Evolutionary conservation across 306 rosid species (phyloP), one percentile per base, ranked within the genome.

Genomic region (Lotus japonicus): DNA sequence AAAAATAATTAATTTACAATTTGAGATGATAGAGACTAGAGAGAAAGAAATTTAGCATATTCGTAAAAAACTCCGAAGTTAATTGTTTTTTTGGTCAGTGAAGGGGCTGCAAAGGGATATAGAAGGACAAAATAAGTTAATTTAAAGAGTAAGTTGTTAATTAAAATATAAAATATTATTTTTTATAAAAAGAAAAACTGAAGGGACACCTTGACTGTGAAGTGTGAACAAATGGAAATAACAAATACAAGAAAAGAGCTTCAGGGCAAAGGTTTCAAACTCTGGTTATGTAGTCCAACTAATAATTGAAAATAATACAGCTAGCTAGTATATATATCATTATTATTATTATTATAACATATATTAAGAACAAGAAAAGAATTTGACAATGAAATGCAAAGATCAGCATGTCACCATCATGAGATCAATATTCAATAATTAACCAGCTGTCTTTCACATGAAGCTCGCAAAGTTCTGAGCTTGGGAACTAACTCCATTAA

Each of bases 381-480:
- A 31, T 31, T 31, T 26, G 31, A 50, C 9, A 50, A 21, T 21
- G 26, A 21, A 21, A 21, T 21, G 26, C 9, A 33, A 54, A 54
- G 1, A 54, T 54, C 39, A 23, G 6, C 59, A 9, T 38, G 11
- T 38, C 42, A 38, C 42, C 11, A 38, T 38, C 42, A n/a, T 21
- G 2, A 38, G 11, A 55, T 55, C 61, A n/a, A 31, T 31, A 31
- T 28, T 28, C 4, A 28, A 23, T 26, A 15, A 28, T 11, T 26
- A 15, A 16, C 36, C 39, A 62, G 68, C 68, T 62, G 53, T 62
- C 11, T 12, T 12, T 62, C 68, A 62, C 68, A 43, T 42, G 68
- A 62, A 62, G n/a, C 68, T 62, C 38, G 39, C 21, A 19, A 61
- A 41, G 18, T 18, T 19, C 1, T 9, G 1, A 11, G 19, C 41